Conservation (phyloP, 768 basidiomycete species). For the Gloeostereum incarnatum region DNA sequence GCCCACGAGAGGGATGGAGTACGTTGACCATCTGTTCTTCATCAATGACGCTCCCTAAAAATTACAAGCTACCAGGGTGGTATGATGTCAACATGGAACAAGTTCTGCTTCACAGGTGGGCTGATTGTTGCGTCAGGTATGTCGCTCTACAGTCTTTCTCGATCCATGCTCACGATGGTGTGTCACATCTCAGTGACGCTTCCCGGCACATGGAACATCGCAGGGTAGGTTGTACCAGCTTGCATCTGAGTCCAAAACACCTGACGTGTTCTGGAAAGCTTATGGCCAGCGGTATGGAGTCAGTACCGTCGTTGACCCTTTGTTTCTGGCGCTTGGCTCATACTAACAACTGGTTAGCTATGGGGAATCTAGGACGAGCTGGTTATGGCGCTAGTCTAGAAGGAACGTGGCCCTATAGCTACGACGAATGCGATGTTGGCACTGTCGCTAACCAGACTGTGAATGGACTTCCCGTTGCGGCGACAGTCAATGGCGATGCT, state of each 20-base stretch:
- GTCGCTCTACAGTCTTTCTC: too few relatives aligned
- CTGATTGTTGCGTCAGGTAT: too few relatives aligned
- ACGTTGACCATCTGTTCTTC: not conserved
- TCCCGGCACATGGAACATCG: slow-evolving; percentile 30
- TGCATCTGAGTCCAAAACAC: slow-evolving; percentile 4
- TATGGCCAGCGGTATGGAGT: slow-evolving; percentile 49
- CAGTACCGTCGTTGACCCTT: slow-evolving; percentile 48
- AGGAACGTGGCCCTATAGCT: slow-evolving; percentile 38
- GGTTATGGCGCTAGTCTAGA: slow-evolving; percentile 49
- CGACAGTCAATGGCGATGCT: slow-evolving; percentile 22
- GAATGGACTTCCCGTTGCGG: slow-evolving; percentile 30
- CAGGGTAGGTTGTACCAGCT: slow-evolving; percentile 10
- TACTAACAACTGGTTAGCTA: not conserved
- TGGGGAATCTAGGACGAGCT: slow-evolving; percentile 26
- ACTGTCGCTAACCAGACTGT: slow-evolving; percentile 45
- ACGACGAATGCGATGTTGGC: slow-evolving; percentile 46
- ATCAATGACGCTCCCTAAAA: not conserved
- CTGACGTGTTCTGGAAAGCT: slow-evolving; percentile 22
- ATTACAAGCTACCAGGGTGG: not conserved
- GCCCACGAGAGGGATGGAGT: slow-evolving; percentile 22
- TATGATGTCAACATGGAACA: slow-evolving; percentile 32
- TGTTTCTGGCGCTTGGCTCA: slow-evolving; percentile 7
- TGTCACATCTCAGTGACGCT: slow-evolving; percentile 36
- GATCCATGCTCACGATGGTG: too few relatives aligned
- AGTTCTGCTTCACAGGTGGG: slow-evolving; percentile 79